A percentile compares a stretch with the other conserved stretches of the same genome.
Conservation (phyloP, 106 monocot species). For the Ottelia alismoides region DNA sequence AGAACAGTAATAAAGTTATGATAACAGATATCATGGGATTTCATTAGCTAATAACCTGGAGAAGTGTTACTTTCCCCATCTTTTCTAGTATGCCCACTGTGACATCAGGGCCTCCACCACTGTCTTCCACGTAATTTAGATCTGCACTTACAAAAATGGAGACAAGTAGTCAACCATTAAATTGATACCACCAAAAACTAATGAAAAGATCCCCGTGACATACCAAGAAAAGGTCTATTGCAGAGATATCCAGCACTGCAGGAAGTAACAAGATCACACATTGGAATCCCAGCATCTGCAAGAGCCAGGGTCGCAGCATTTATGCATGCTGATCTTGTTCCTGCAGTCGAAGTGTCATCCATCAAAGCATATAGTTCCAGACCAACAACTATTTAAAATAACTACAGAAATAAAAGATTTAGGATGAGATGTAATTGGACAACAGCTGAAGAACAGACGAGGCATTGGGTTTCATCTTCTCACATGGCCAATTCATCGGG, state of each 20-base stretch:
- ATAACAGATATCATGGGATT: neutral
- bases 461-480: too few species aligned
- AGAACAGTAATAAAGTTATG: neutral
- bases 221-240: constrained; percentile 73
- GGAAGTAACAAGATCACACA: constrained; percentile 91
- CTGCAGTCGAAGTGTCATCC: constrained; percentile 9
- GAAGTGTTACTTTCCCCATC: constrained; percentile 87
- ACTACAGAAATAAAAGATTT: neutral
- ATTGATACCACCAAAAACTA: neutral
- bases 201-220: neutral
- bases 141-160: constrained; percentile 30
- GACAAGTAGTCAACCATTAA: neutral
- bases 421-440: too few species aligned
- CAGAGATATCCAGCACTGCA: constrained; percentile 90
- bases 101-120: constrained; percentile 96
- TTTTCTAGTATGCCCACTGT: constrained; percentile 84
- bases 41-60: constrained; percentile 44
- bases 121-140: constrained; percentile 85
- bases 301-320: constrained; percentile 97
- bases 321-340: constrained; percentile 92
- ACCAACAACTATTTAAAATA: neutral
- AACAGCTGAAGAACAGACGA: too few species aligned
- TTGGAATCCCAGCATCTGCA: constrained; percentile 96
- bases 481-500: too few species aligned
- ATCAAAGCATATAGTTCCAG: neutral